Percentiles rank a stretch among this genome's conserved stretches.
phyloP scores from a whole-genome alignment of 176 grass and related monocot genomes.

The Lolium perenne region DNA sequence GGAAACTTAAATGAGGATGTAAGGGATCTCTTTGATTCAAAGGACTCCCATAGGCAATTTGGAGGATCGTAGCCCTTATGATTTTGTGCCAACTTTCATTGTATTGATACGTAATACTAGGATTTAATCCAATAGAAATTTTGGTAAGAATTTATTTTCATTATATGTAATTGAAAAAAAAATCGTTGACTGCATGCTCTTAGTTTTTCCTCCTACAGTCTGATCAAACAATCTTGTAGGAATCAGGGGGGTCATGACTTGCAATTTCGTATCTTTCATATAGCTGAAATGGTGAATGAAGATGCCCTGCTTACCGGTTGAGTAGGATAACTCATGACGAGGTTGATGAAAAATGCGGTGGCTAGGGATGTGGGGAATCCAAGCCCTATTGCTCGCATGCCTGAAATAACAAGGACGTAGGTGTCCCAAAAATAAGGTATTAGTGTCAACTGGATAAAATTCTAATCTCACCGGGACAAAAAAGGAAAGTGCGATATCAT shows the following conservation, averaged over 20 bases:
- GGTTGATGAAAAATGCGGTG: constrained; percentile 43
- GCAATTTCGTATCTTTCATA: too few relatives aligned
- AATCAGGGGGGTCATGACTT: neutral
- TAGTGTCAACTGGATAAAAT: too few relatives aligned
- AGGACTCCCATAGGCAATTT: neutral
- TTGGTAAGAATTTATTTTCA: neutral
- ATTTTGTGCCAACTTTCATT: neutral
- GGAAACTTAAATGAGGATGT: neutral
- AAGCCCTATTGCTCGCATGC: constrained; percentile 54
- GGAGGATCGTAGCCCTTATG: neutral
- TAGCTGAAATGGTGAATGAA: neutral
- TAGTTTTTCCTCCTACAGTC: neutral
- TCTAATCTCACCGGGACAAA: neutral
- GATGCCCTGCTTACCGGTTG: constrained; percentile 47
- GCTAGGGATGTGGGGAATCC: constrained; percentile 19
- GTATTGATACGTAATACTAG: neutral
- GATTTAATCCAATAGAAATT: neutral
- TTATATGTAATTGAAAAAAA: neutral
- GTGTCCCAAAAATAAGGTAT: neutral
- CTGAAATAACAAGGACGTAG: constrained; percentile 37
- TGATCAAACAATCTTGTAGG: neutral
- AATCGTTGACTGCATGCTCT: neutral
- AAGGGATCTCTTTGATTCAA: neutral
- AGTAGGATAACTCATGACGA: constrained; percentile 54
- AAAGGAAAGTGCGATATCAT: neutral